Base-by-base conservation (phyloP, 2,329 filamentous ascomycete species). In the Sarocladium oryzae region DNA sequence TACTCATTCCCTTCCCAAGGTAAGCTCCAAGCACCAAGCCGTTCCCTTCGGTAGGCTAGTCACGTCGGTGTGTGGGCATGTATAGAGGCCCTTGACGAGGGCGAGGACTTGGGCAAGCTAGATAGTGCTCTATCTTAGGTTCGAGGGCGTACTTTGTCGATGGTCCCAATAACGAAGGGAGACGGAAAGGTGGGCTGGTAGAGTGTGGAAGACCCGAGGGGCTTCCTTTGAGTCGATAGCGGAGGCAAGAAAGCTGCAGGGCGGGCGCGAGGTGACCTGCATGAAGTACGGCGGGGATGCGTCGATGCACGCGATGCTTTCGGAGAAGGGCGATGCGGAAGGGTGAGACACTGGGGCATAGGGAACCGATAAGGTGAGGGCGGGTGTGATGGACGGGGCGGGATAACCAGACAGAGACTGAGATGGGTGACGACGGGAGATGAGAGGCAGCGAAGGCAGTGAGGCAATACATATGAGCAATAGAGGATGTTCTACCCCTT, bases 11-110 rank as follows among this genome's bases (percentile, higher is more conserved):
- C n/a, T 13, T 20, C 24, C 28, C 4, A 33, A 23, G 21, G 32
- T 5, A 33, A 48, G 43, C 43, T 48, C 32, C 43, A n/a, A 48
- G 28, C n/a, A 48, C 26, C 43, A 23, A 32, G 43, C 43, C 43
- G 43, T 48, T 32, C 43, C 26, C 28, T 48, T 48, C 43, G 28
- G 26, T 21, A 48, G 11, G 16, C 43, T 48, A 48, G 28, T 48
- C 8, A n/a, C 32, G 26, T 33, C 4, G 28, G 9, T 33, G 43
- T 4, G 10, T 5, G 43, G 33, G 43, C 26, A 9, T 20, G n/a
- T n/a, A n/a, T n/a, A 30, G 43, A 48, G 43, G 43, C 10, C 26
- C 43, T 10, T 20, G 43, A n/a, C 21, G 28, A 32, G 43, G 26
- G 43, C 21, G n/a, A 45, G 3, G 43, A 48, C 26, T n/a, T 32